Evolutionary conservation across 2,329 filamentous ascomycete species (phyloP).

Genomic region (Anisogramma anomala): DNA sequence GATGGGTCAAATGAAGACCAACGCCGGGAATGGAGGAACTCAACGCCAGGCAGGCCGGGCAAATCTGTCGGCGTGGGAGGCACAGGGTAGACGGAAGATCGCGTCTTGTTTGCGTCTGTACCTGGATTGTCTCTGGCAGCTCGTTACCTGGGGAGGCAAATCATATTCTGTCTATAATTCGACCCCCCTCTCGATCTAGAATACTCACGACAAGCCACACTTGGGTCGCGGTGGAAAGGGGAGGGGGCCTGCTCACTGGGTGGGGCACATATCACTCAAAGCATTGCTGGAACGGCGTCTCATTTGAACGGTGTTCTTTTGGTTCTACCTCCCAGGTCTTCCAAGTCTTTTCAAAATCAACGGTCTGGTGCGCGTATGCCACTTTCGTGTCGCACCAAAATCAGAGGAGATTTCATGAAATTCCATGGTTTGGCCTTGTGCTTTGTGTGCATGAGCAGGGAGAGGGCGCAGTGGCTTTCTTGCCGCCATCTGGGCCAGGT

Average conservation of each 20-base stretch:
- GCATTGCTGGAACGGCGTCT: constrained; percentile 14
- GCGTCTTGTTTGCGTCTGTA: too few relatives aligned
- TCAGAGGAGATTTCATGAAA: too few relatives aligned
- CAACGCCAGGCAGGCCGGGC: constrained; percentile 40
- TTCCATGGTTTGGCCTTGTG: too few relatives aligned
- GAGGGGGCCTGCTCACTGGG: not conserved
- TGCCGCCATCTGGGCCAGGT: too few relatives aligned
- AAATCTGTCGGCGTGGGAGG: constrained; percentile 38
- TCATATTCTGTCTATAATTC: constrained; percentile 14
- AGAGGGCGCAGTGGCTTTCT: too few relatives aligned
- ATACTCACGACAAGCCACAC: not conserved
- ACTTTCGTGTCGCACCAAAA: too few relatives aligned
- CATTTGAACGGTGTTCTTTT: not conserved
- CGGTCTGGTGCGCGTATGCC: too few relatives aligned
- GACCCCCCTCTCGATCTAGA: constrained; percentile 9
- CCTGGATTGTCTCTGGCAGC: too few relatives aligned
- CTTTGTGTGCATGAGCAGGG: too few relatives aligned
- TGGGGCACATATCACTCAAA: constrained; percentile 11
- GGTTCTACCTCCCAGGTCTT: not conserved
- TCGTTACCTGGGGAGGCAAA: too few relatives aligned
- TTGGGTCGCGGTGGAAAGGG: constrained; percentile 2
- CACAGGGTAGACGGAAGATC: constrained; percentile 22
- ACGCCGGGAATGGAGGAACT: constrained; percentile 47
- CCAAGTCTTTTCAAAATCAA: constrained; percentile 13
- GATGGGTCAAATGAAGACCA: constrained; percentile 34